A percentile compares a stretch with the other conserved stretches of the same genome.
Evolutionary conservation across 2,329 filamentous ascomycete genomes (phyloP).

Genomic region (Clonostachys rosea): DNA sequence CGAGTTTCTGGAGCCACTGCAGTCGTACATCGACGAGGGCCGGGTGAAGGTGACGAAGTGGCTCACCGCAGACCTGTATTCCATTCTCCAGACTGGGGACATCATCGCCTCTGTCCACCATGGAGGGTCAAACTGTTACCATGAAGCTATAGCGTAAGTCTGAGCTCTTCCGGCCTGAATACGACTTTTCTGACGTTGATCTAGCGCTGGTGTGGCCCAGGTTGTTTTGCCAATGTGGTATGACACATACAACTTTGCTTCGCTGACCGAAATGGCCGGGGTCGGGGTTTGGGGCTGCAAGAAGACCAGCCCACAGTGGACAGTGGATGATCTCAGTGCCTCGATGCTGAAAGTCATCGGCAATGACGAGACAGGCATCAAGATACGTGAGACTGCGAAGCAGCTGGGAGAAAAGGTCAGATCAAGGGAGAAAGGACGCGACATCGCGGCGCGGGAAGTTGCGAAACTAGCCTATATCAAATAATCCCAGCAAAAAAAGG

Average conservation of each 20-base stretch:
- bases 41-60: constrained; percentile 11
- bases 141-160: constrained; percentile 33
- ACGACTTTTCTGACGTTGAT: not conserved
- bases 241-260: constrained; percentile 36
- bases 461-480: not conserved
- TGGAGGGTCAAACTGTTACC: constrained; percentile 27
- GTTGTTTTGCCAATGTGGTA: constrained; percentile 36
- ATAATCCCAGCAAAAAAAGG: not conserved
- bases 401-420: constrained; percentile 2
- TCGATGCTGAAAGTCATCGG: constrained; percentile 14
- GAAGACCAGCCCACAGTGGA: constrained; percentile 18
- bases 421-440: not conserved
- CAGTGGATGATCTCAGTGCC: constrained; percentile 12
- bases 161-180: not conserved
- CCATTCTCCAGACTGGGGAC: constrained; percentile 21
- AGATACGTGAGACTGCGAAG: constrained; percentile 5
- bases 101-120: constrained; percentile 24
- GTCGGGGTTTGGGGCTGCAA: constrained; percentile 30
- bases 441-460: constrained; percentile 1
- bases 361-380: not conserved
- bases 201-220: constrained; percentile 34
- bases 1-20: constrained; percentile 4
- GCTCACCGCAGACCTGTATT: constrained; percentile 14
- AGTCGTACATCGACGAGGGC: constrained; percentile 3
- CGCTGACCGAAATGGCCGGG: constrained; percentile 29